Conservation (phyloP, 495 filamentous ascomycete species). For the Podospora appendiculata region DNA sequence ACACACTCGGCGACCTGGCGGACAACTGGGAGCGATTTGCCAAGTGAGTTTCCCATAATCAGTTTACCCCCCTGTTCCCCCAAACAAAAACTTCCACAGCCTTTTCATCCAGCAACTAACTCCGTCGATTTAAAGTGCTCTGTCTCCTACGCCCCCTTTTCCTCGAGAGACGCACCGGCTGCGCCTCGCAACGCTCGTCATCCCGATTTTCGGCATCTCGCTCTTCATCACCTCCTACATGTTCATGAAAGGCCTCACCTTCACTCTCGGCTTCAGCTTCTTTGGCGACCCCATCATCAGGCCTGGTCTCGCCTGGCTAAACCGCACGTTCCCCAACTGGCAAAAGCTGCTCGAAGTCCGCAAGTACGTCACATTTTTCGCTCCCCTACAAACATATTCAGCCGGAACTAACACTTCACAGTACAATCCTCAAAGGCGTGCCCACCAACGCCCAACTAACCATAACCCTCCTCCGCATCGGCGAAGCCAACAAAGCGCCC, state of each 20-base stretch:
- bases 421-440: slow-evolving; percentile 71
- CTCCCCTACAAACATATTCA: not conserved
- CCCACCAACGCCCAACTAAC: slow-evolving; percentile 86
- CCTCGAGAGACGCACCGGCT: slow-evolving; percentile 53
- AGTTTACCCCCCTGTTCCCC: not conserved
- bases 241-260: slow-evolving; percentile 61
- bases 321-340: slow-evolving; percentile 66
- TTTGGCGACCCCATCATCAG: slow-evolving; percentile 72
- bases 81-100: not conserved
- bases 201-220: slow-evolving; percentile 47
- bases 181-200: slow-evolving; percentile 53
- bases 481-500: slow-evolving; percentile 75
- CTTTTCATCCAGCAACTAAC: too few relatives aligned
- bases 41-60: slow-evolving; percentile 57
- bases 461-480: slow-evolving; percentile 75
- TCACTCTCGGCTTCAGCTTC: slow-evolving; percentile 63
- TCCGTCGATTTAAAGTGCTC: slow-evolving; percentile 38
- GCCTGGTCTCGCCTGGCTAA: slow-evolving; percentile 50
- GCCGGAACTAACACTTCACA: slow-evolving; percentile 22
- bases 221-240: slow-evolving; percentile 63
- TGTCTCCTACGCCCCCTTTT: slow-evolving; percentile 75
- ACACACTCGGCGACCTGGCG: slow-evolving; percentile 60
- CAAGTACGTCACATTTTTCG: slow-evolving; percentile 42
- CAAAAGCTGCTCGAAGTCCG: slow-evolving; percentile 61
- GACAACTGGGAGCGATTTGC: slow-evolving; percentile 76